phyloP scores from a whole-genome alignment of 2,329 filamentous ascomycete species.

The Fusarium oligoseptatum region DNA sequence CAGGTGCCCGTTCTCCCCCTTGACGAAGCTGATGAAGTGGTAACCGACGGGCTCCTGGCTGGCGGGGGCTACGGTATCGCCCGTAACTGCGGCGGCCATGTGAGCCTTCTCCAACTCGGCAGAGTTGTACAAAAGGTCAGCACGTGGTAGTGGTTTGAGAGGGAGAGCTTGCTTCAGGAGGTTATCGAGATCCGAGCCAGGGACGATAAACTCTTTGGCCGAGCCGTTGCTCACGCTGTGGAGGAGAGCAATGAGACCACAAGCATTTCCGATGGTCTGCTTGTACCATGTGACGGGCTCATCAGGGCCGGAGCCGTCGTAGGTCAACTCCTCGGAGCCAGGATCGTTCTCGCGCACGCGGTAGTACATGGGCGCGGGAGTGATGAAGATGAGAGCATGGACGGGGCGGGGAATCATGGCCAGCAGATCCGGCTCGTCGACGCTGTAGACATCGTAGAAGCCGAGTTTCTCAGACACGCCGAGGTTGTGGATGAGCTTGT shows the following conservation, averaged over 20 bases:
- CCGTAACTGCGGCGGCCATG: slow-evolving; percentile 74
- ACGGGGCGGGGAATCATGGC: slow-evolving; percentile 79
- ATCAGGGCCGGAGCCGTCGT: slow-evolving; percentile 50
- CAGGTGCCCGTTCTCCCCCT: slow-evolving; percentile 71
- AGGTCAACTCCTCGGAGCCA: slow-evolving; percentile 45
- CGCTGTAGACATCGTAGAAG: slow-evolving; percentile 87
- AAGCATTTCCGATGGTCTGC: slow-evolving; percentile 87
- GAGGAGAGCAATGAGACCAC: slow-evolving; percentile 82
- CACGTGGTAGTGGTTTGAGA: slow-evolving; percentile 71
- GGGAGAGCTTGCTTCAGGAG: slow-evolving; percentile 73
- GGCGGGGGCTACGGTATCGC: slow-evolving; percentile 75
- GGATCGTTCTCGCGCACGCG: slow-evolving; percentile 49
- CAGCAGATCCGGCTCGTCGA: slow-evolving; percentile 83
- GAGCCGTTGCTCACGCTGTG: slow-evolving; percentile 80
- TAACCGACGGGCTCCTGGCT: slow-evolving; percentile 74
- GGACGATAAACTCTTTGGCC: slow-evolving; percentile 66
- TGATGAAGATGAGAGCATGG: slow-evolving; percentile 83
- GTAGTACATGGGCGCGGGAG: slow-evolving; percentile 70
- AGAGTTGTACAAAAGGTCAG: slow-evolving; percentile 78
- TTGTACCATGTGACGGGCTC: slow-evolving; percentile 86
- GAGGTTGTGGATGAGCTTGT: slow-evolving; percentile 76
- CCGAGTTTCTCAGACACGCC: slow-evolving; percentile 76
- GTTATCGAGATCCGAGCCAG: slow-evolving; percentile 66
- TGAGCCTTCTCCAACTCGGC: slow-evolving; percentile 79
- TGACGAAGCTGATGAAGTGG: slow-evolving; percentile 88